Base-by-base conservation (phyloP, 2,329 filamentous ascomycete genomes). In the Ceratocystis smalleyi region DNA sequence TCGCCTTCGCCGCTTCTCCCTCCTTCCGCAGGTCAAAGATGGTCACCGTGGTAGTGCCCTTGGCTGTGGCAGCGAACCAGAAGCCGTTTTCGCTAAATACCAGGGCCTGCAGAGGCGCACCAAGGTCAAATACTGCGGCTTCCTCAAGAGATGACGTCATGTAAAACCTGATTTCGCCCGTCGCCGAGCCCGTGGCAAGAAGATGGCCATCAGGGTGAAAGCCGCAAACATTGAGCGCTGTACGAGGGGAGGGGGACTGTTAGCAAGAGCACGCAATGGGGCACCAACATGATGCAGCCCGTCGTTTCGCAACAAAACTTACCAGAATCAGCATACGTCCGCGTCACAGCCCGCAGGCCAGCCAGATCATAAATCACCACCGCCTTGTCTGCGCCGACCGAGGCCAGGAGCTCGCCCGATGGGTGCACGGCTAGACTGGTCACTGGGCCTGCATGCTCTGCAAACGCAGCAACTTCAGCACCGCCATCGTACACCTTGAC, bases 141-240 rank as follows among this genome's bases (percentile, higher is more conserved):
- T 84, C 81, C 67, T 86, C 82, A 45, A 91, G 87, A 0, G 83
- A 88, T 74, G 88, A 91, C 69, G 91, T 86, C 74, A 96, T 88
- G 75, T 88, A 97, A 63, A 99, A 82, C 73, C 91, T 89, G 73
- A 99, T 87, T 65, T 90, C 84, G 55, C 90, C 90, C 60, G 87
- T 81, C 8, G 77, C 77, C n/a, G 87, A 88, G 68, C 92, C 94
- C 2, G 87, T 88, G 47, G 90, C 92, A 70, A 97, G 84, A 5
- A 99, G 81, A 72, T 96, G 89, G n/a, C 94, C 94, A 72, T 99
- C 94, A 5, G 95, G 94, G 73, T 99, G 94, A 80, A 99, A 97
- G 43, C 87, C 83, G 68, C 85, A 88, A 61, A 85, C 83, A 1
- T 87, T 88, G 57, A 95, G 78, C 67, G 85, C 89, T 88, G 71